These are phyloP conservation scores for Geosmithia flava DNA, from an alignment of 2,329 filamentous ascomycete genomes.

Conservation along the genomic window DNA sequence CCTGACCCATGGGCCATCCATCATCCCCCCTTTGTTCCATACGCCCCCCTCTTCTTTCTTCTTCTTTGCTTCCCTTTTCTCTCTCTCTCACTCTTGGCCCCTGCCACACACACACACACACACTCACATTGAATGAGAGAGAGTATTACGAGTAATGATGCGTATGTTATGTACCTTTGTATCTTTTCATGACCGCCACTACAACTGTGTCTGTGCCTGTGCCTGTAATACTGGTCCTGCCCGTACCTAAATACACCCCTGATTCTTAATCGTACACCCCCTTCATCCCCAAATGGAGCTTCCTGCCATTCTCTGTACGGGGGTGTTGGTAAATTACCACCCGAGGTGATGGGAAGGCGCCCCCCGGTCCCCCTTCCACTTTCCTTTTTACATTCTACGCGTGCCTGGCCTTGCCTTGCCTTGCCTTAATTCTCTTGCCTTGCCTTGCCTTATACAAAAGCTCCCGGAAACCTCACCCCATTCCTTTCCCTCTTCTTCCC, in stretches of 20 bases:
- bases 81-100: too few relatives aligned
- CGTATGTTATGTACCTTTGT: too few relatives aligned
- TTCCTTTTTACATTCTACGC: conserved; percentile 1
- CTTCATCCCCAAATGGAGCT: background rate
- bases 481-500: conserved; percentile 5
- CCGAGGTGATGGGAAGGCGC: conserved; percentile 1
- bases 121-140: too few relatives aligned
- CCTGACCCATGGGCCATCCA: too few relatives aligned
- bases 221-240: too few relatives aligned
- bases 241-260: background rate
- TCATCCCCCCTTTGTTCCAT: too few relatives aligned
- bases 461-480: conserved; percentile 8
- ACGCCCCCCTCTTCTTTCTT: too few relatives aligned
- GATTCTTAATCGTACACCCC: background rate
- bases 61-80: too few relatives aligned
- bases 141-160: too few relatives aligned
- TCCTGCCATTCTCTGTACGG: background rate
- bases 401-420: background rate
- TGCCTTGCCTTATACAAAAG: conserved; percentile 10
- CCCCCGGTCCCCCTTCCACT: conserved; percentile 2
- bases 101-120: too few relatives aligned
- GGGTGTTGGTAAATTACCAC: conserved; percentile 1
- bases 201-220: too few relatives aligned
- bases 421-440: conserved; percentile 2
- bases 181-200: too few relatives aligned